Base-by-base conservation (phyloP, 2,329 filamentous ascomycete genomes). In the Xylogone sp. region DNA sequence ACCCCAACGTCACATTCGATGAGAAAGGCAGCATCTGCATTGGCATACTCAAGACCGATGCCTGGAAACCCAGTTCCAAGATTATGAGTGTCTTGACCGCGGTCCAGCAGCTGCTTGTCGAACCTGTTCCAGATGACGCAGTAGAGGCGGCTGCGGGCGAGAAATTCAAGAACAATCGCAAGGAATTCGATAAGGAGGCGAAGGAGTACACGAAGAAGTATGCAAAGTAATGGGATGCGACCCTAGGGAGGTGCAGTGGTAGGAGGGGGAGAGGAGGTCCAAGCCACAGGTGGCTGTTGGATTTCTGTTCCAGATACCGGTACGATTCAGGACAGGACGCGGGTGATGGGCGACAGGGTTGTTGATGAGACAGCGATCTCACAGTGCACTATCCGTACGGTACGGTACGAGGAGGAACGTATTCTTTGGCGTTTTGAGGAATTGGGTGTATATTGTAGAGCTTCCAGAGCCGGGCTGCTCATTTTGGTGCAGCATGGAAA, bases 11-110 rank as follows among this genome's bases (percentile, higher is more conserved):
- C 51, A 83, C 79, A 62, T 88, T 87, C 69, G 85, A 88, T 60
- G 84, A 87, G 62, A 84, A 86, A 59, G 86, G 86, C 34, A 81
- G 78, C 56, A 89, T 90, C 84, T 90, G 86, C 64, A 72, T 90
- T 49, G 86, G 85, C 21, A 84, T 89, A 73, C 74, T 90, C 50
- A 81, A 84, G 51, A 71, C 81, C 2, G 85, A 88, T 48, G 79
- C 84, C 61, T 90, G 86, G 86, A 90, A 90, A 71, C 86, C 86
- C 1, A 82, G 79, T 49, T 86, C 82, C 64, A 86, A 83, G 71
- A 82, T 89, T 58, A 68, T 73, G 20, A 77, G 81, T 1, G 84
- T 89, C 34, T 73, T 90, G 44, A 75, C 80, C 56, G 83, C 87
- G 53, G 83, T 84, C 19, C 73, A 82, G 54, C 79, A 83, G 51